Evolutionary conservation across 768 basidiomycete species (phyloP).

Genomic region (Gloeophyllum trabeum): DNA sequence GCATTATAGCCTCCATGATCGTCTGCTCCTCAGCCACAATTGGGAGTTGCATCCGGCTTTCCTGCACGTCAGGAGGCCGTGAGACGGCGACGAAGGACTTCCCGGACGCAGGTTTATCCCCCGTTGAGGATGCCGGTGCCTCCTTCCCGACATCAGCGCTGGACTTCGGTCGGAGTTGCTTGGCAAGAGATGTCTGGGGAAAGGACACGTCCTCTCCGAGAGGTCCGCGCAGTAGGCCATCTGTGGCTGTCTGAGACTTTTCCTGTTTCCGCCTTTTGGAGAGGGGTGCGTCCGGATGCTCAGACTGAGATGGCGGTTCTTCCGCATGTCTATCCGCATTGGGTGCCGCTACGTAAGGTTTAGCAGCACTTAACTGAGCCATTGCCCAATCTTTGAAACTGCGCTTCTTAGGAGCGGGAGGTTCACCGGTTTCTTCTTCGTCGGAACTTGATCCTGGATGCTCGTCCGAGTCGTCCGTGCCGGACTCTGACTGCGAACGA

Average conservation of each 20-base stretch:
- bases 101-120: slow-evolving; percentile 1
- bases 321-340: not conserved
- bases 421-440: slow-evolving; percentile 11
- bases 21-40: slow-evolving; percentile 90
- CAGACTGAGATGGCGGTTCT: not conserved
- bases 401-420: slow-evolving; percentile 3
- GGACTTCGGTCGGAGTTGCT: slow-evolving; percentile 23
- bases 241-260: slow-evolving; percentile 14
- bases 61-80: slow-evolving; percentile 63
- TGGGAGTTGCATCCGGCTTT: slow-evolving; percentile 69
- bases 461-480: slow-evolving; percentile 15
- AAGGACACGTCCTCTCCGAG: slow-evolving; percentile 62
- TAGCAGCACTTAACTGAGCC: slow-evolving; percentile 52
- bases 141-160: slow-evolving; percentile 5
- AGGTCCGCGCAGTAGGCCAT: slow-evolving; percentile 54
- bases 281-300: slow-evolving; percentile 6
- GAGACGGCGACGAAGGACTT: slow-evolving; percentile 39
- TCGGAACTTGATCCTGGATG: slow-evolving; percentile 7
- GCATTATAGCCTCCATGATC: slow-evolving; percentile 83
- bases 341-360: slow-evolving; percentile 22
- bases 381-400: slow-evolving; percentile 89
- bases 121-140: slow-evolving; percentile 4
- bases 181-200: slow-evolving; percentile 56
- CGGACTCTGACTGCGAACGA: slow-evolving; percentile 6
- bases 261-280: slow-evolving; percentile 41